Evolutionary conservation across 805 yeast species (phyloP), one percentile per base, ranked within the genome.

Genomic region (Candida caryicola): DNA sequence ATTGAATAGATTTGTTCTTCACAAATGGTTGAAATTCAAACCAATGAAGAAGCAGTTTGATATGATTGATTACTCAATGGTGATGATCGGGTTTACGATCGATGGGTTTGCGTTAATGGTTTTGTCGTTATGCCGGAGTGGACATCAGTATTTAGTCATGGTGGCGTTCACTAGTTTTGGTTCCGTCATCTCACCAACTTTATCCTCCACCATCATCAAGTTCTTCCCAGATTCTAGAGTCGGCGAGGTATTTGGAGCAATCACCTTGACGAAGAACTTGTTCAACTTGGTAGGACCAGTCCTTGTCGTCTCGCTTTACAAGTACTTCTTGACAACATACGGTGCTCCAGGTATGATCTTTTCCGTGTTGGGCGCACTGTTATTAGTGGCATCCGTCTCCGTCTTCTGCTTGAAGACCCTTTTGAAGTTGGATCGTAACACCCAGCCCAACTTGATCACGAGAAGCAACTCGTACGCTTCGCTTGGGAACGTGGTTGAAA

Each of bases 231-330:
- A 77, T 29, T 68, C 73, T 10, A 72, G 73, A 44, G 69, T 77
- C 4, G 95, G 95, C 13, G 88, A 82, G 55, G 66, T 81, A 13
- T 83, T 82, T 60, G 89, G 91, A 7, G 87, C 82, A 0, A 56
- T 83, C 31, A 77, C 87, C 0, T 55, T 84, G 34, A 53, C 82
- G 13, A 76, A 79, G 52, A 81, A 77, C 45, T 34, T 74, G 0
- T 57, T 74, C 3, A 58, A 64, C 41, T 60, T 81, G 42, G 39
- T 73, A 6, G 60, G 70, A 1, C 88, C 91, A 0, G 58, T 78
- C 4, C 13, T 64, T 0, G 55, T 75, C 23, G 56, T 82, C 13
- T 58, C 63, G 2, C 37, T 80, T 17, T 84, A 82, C 51, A 63
- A 63, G 39, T 36, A 35, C 15, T 49, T 64, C 3, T 37, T 69